These are phyloP conservation scores for Zygosaccharomyces pseudobailii DNA, from an alignment of 1,139 yeast genomes.

Conservation along the genomic window DNA sequence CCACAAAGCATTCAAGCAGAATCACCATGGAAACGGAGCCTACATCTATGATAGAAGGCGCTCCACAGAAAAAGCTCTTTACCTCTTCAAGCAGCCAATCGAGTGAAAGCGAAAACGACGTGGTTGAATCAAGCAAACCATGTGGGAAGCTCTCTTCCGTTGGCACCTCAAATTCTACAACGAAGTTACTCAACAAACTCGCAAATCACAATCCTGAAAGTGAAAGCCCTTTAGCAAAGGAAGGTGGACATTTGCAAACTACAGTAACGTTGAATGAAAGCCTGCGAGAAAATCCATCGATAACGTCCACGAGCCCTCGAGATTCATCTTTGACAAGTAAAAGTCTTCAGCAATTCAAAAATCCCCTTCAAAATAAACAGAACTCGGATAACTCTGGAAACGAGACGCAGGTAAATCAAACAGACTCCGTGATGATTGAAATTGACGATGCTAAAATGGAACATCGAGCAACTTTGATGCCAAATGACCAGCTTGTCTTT, in stretches of 20 bases:
- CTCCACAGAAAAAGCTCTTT: neutral
- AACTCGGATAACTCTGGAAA: neutral
- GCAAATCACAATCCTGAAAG: neutral
- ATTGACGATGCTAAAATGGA: slow-evolving; percentile 23
- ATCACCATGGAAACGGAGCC: neutral
- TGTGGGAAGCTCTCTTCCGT: neutral
- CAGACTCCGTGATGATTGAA: slow-evolving; percentile 16
- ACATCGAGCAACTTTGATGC: slow-evolving; percentile 15
- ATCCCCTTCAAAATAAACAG: neutral
- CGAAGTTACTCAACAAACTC: neutral
- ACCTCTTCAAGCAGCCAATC: neutral
- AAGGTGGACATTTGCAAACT: too few species aligned
- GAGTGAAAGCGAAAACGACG: neutral
- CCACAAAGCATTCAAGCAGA: neutral
- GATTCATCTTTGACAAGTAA: neutral
- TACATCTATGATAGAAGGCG: neutral
- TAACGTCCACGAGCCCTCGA: neutral
- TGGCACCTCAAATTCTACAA: neutral
- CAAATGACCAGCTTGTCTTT: slow-evolving; percentile 17
- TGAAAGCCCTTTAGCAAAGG: neutral
- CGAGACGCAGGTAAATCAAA: neutral
- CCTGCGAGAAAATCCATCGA: neutral
- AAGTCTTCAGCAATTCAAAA: slow-evolving; percentile 2
- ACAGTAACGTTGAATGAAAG: neutral
- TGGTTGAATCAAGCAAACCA: neutral